Conservation (phyloP, 2,329 filamentous ascomycete genomes). For the Exophiala oligosperma region DNA sequence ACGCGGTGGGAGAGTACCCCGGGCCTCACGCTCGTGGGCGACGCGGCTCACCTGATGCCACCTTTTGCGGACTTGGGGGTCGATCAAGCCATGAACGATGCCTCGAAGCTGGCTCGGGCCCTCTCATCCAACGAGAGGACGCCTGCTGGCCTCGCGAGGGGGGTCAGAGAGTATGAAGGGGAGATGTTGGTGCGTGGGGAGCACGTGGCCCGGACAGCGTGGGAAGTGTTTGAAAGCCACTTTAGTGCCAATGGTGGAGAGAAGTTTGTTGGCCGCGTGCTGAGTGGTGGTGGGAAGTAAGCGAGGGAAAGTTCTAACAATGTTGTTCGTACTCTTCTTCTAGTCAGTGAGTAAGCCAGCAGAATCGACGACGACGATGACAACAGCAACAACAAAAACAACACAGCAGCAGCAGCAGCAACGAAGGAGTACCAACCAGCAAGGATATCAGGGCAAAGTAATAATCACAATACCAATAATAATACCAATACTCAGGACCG, state of each 20-base stretch:
- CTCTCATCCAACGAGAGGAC: constrained; percentile 24
- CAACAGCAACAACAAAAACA: too few species aligned
- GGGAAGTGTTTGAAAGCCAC: constrained; percentile 16
- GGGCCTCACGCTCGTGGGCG: constrained; percentile 57
- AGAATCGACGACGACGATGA: too few species aligned
- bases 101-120: constrained; percentile 22
- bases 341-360: too few species aligned
- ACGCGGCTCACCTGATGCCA: constrained; percentile 24
- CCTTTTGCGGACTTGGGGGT: constrained; percentile 27
- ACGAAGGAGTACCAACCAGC: too few species aligned
- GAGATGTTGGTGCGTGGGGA: constrained; percentile 28
- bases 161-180: constrained; percentile 28
- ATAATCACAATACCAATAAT: too few species aligned
- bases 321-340: not conserved
- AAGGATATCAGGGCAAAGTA: too few species aligned
- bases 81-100: constrained; percentile 25
- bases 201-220: constrained; percentile 15
- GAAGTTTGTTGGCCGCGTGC: not conserved
- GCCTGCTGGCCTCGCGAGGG: constrained; percentile 19
- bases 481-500: too few species aligned
- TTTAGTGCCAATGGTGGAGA: constrained; percentile 18
- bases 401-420: too few species aligned
- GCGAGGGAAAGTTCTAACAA: not conserved
- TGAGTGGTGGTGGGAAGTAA: not conserved
- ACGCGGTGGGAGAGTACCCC: constrained; percentile 48